Conservation (phyloP, 179 eudicot genomes). For the Beta macrorhiza region DNA sequence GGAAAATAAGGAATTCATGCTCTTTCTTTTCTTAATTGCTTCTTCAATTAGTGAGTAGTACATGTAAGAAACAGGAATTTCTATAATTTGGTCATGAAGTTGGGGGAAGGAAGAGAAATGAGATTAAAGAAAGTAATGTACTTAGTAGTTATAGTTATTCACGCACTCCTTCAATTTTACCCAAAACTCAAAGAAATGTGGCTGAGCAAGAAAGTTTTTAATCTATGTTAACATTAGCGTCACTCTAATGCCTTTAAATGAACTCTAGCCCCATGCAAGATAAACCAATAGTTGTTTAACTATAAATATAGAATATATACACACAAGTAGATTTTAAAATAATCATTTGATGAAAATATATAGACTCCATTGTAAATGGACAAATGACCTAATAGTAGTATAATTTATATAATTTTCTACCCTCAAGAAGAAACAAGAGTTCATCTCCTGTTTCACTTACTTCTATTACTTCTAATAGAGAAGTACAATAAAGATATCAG, state of each 20-base stretch:
- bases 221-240: neutral
- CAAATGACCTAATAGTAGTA: neutral
- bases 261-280: neutral
- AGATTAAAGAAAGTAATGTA: neutral
- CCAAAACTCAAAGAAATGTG: too few relatives aligned
- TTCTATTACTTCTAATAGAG: neutral
- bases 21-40: conserved; percentile 10
- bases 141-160: conserved; percentile 5
- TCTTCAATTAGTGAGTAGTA: conserved; percentile 11
- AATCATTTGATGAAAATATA: neutral
- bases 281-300: neutral
- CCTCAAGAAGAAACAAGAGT: neutral
- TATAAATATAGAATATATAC: too few relatives aligned
- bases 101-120: neutral
- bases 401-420: neutral
- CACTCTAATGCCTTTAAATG: neutral
- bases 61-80: neutral
- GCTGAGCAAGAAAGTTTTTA: too few relatives aligned
- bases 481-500: neutral
- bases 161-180: neutral
- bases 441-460: neutral
- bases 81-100: neutral
- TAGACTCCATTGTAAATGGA: neutral
- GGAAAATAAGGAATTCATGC: neutral
- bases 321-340: neutral